Conservation (phyloP, 2,329 filamentous ascomycete genomes). For the Trichoderma sp. region DNA sequence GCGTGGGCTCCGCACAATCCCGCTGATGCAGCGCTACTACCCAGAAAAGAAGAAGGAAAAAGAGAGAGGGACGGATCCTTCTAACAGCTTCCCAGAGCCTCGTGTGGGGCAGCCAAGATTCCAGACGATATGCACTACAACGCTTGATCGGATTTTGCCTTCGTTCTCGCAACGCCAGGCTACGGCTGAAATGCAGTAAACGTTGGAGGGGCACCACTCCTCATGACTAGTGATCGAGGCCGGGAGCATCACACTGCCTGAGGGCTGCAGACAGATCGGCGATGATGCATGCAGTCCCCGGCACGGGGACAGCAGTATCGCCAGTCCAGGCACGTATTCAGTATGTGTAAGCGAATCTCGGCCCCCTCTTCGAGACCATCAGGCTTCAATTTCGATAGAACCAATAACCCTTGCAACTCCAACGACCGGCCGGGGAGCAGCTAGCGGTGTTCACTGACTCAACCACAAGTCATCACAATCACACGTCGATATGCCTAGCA, state of each 20-base stretch:
- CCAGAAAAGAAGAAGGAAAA: not conserved
- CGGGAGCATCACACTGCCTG: not conserved
- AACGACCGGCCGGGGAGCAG: not conserved
- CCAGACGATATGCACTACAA: not conserved
- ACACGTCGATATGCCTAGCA: not conserved
- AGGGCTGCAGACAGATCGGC: not conserved
- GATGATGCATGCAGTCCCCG: conserved; percentile 12
- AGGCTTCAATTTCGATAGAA: not conserved
- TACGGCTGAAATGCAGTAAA: not conserved
- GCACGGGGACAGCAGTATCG: not conserved
- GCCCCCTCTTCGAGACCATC: not conserved
- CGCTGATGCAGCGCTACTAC: not conserved
- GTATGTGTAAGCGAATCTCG: not conserved
- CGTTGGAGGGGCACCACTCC: not conserved
- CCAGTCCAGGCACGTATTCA: not conserved
- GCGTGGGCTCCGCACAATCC: too few relatives aligned
- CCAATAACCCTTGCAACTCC: conserved; percentile 8
- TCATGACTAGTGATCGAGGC: conserved; percentile 6
- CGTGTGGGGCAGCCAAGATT: not conserved
- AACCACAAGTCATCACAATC: not conserved
- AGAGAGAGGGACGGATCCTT: not conserved
- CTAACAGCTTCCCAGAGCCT: not conserved
- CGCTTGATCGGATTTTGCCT: not conserved
- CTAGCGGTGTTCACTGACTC: conserved; percentile 9
- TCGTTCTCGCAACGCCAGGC: not conserved